Percentiles rank a stretch among this genome's conserved stretches.
Evolutionary conservation across 768 basidiomycete genomes (phyloP).

Genomic region (Podaxis sp.): DNA sequence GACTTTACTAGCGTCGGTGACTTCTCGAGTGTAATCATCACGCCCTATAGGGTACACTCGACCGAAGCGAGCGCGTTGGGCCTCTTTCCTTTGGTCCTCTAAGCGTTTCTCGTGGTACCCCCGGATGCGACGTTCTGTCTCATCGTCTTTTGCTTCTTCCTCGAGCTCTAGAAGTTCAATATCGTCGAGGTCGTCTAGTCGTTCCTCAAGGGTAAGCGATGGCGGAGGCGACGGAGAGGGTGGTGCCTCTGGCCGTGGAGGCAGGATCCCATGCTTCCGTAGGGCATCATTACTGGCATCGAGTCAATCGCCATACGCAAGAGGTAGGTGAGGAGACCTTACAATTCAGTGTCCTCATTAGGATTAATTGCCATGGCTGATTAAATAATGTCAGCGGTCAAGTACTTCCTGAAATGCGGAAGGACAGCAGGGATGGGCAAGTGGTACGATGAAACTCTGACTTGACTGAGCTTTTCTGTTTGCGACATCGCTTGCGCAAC

Average conservation of each 20-base stretch:
- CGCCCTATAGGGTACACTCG: constrained; percentile 83
- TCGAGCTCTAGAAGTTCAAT: constrained; percentile 63
- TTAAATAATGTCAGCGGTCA: not conserved
- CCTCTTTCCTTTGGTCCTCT: constrained; percentile 53
- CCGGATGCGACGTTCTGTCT: constrained; percentile 69
- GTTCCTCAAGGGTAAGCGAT: constrained; percentile 64
- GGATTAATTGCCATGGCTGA: constrained; percentile 65
- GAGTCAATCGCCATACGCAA: not conserved
- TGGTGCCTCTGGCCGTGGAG: constrained; percentile 62
- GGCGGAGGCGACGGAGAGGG: constrained; percentile 76
- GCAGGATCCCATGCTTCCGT: constrained; percentile 88
- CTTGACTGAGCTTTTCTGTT: not conserved
- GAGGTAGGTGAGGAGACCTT: constrained; percentile 22
- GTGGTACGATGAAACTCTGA: not conserved
- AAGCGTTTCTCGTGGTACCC: constrained; percentile 61
- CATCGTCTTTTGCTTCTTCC: constrained; percentile 74
- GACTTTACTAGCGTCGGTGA: constrained; percentile 85
- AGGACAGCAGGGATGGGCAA: not conserved
- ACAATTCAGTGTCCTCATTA: constrained; percentile 97
- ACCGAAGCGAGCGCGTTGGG: constrained; percentile 71
- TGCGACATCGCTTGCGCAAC: constrained; percentile 10
- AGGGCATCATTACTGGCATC: constrained; percentile 84
- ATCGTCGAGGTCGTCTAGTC: constrained; percentile 58
- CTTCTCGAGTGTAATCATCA: constrained; percentile 92
- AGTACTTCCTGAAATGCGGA: not conserved